Evolutionary conservation across 1,284 basidiomycete genomes (phyloP), one percentile per base, ranked within the genome.

Genomic region (Sutorius eximius): DNA sequence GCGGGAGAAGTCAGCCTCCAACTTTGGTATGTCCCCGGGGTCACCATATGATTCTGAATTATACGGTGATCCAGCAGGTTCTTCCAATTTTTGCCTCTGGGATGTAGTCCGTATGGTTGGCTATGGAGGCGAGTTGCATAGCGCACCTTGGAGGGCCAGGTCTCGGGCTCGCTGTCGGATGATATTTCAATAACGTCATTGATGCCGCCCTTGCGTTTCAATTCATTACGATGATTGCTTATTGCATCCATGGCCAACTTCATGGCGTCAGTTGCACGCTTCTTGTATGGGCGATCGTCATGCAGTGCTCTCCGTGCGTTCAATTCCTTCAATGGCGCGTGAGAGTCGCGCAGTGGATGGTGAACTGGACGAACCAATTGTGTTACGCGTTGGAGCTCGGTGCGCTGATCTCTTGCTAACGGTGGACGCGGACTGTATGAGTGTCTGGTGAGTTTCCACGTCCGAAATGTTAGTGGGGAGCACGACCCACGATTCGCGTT

Each of bases 91-190:
- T 44, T 52, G 63, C 54, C 56, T 70, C 69, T 70, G 53, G 20
- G 42, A 51, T 7, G 33, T 20, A 11, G 10, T 54, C 5, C 5
- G 33, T 36, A 43, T 38, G 36, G 30, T 20, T 37, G 20, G n/a
- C 9, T 0, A 37, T 3, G 5, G 3, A 12, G 34, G 49, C 6
- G 29, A 11, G 11, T 3, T 11, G 18, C 1, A 15, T 9, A 44
- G 58, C 69, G 20, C 12, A 69, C 67, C 53, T 69, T 69, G 30
- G 32, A n/a, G 29, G 62, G 54, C 51, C 18, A 56, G 12, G 3
- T 38, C 22, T 71, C 69, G 7, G 57, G 33, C 24, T 72, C 67
- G 30, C 71, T 71, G 46, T 72, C 69, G 24, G 68, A 70, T 7
- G 62, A 60, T 34, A 72, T 61, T 37, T 58, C 65, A 46, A 72